phyloP scores from a whole-genome alignment of 176 grass and related monocot species.

The Juncus inflexus region DNA sequence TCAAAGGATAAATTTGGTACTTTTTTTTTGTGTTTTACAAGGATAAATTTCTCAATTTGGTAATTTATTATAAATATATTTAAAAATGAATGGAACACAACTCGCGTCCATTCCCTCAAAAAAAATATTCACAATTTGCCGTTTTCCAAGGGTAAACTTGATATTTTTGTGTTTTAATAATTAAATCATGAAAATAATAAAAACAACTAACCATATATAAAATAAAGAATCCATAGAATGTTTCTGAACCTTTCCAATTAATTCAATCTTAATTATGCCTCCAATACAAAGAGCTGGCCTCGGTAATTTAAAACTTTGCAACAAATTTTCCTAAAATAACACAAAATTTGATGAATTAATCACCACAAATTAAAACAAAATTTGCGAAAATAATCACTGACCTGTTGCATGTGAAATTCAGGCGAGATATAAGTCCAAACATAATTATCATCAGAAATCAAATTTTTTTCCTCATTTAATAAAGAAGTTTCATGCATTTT shows the following conservation, averaged over 20 bases:
- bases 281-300: conserved; percentile 62
- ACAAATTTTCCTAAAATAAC: conserved; percentile 48
- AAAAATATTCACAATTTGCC: too few relatives aligned
- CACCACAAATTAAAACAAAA: neutral
- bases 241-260: conserved; percentile 64
- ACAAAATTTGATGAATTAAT: too few relatives aligned
- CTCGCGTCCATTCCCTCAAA: too few relatives aligned
- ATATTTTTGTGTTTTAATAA: conserved; percentile 12
- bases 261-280: conserved; percentile 63
- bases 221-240: conserved; percentile 51
- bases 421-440: conserved; percentile 79
- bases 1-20: too few relatives aligned
- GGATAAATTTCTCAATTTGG: too few relatives aligned
- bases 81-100: too few relatives aligned
- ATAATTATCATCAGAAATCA: conserved; percentile 53
- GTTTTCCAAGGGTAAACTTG: neutral
- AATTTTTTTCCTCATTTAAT: conserved; percentile 28
- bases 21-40: too few relatives aligned
- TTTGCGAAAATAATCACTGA: conserved; percentile 24
- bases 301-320: conserved; percentile 76
- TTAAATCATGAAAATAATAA: neutral
- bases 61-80: too few relatives aligned
- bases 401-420: conserved; percentile 73
- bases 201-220: conserved; percentile 64
- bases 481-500: conserved; percentile 26